These are phyloP conservation scores for Xylaria venustula DNA, from an alignment of 495 filamentous ascomycete species.

Conservation along the genomic window DNA sequence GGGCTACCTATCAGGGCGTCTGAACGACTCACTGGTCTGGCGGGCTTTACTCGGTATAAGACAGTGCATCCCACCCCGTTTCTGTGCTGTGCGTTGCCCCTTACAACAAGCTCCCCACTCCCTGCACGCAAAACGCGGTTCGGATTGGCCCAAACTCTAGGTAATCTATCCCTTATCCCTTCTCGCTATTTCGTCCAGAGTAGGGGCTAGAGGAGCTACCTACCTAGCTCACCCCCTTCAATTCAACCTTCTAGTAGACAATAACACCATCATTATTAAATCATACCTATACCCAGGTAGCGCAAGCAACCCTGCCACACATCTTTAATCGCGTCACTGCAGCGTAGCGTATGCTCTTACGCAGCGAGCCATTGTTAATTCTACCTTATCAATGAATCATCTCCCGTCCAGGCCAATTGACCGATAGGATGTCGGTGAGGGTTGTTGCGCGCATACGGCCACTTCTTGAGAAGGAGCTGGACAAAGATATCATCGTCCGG, in stretches of 20 bases:
- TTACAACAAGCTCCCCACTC: constrained; percentile 5
- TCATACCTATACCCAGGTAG: background rate
- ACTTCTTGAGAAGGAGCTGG: constrained; percentile 76
- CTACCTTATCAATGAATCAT: background rate
- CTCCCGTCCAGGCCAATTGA: background rate
- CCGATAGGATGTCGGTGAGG: constrained; percentile 61
- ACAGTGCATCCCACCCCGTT: too few species aligned
- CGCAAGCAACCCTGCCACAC: background rate
- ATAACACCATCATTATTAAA: constrained; percentile 7
- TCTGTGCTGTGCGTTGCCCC: constrained; percentile 15
- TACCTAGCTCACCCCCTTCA: background rate
- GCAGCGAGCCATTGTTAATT: background rate
- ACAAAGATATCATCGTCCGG: constrained; percentile 79
- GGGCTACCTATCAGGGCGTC: too few species aligned
- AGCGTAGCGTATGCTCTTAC: background rate
- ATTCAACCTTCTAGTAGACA: background rate
- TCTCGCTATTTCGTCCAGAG: background rate
- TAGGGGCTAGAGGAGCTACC: too few species aligned
- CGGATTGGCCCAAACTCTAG: constrained; percentile 3
- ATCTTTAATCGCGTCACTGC: background rate
- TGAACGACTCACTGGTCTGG: too few species aligned
- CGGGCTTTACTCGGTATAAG: too few species aligned
- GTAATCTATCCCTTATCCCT: background rate
- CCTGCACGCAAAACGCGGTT: background rate
- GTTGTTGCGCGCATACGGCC: constrained; percentile 90